Base-by-base conservation (phyloP, 805 yeast genomes). In the Cyberlindnera petersonii region DNA sequence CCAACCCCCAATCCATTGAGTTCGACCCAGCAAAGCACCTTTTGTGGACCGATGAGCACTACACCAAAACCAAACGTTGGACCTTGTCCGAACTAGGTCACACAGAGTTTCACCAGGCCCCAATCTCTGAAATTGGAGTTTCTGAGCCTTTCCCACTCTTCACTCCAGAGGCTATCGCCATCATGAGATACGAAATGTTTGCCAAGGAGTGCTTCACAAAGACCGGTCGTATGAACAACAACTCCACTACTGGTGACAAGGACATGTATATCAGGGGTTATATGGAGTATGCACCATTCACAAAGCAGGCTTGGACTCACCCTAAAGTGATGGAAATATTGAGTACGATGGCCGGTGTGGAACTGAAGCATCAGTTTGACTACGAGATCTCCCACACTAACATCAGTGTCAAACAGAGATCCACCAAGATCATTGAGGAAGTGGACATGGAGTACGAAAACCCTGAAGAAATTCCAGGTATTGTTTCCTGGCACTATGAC, bases 401-500 rank as follows among this genome's bases (percentile, higher is more conserved):
- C 50, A 53, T 75, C 28, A 71, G 73, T 4, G 62, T 75, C 58
- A 71, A 68, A 39, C 46, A 47, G 24, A 24, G 32, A 8, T 18
- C 41, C 16, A 45, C 48, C 7, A 42, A 36, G 33, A 34, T 43
- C 11, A 7, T 44, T 19, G 31, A 33, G 18, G 34, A 35, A 9
- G 8, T 27, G 15, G 24, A 28, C 6, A 30, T 21, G 17, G 44
- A 42, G 22, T 33, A 21, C 14, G 40, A 41, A 17, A 29, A 27
- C 4, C 42, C 54, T 9, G 41, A 46, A 4, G 48, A 47, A 5
- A 65, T 74, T 35, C 76, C 77, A 10, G 80, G 77, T 17, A 67
- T 76, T 30, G 79, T 76, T 24, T 74, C 75, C 22, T 77, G 84
- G 84, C 83, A 77, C 61, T 56, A 63, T 38, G 84, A 77, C 53